Conservation (phyloP, 164 flowering plant genomes). For the Vitis rupestris region DNA sequence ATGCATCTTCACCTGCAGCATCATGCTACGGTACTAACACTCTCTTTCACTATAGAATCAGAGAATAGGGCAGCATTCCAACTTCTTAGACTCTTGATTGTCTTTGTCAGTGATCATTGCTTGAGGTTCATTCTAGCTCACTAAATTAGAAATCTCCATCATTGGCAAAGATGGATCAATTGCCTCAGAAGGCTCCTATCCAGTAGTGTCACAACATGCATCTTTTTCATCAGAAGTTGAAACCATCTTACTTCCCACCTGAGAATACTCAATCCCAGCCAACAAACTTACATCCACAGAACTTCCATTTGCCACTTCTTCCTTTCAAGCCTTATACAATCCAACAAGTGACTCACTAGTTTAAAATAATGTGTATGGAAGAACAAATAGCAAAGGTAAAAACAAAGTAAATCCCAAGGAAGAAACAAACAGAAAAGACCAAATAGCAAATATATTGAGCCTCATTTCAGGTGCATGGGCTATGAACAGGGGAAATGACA, state of each 20-base stretch:
- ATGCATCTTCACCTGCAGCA: conserved; percentile 91
- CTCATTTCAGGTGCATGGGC: too few species aligned
- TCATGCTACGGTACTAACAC: conserved; percentile 17
- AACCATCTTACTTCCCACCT: neutral
- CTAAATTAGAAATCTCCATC: conserved; percentile 5
- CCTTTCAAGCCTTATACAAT: too few species aligned
- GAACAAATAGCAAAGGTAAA: too few species aligned
- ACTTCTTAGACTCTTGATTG: conserved; percentile 17
- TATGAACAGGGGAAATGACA: too few species aligned
- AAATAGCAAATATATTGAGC: too few species aligned
- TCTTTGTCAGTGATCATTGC: conserved; percentile 10
- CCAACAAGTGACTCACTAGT: too few species aligned
- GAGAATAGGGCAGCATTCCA: conserved; percentile 8
- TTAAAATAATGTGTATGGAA: too few species aligned
- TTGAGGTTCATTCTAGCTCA: conserved; percentile 16
- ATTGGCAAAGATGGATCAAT: conserved; percentile 7
- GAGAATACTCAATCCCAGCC: conserved; percentile 5
- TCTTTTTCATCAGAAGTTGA: conserved; percentile 10
- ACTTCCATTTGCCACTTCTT: neutral
- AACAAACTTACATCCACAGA: conserved; percentile 12
- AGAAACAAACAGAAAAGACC: too few species aligned
- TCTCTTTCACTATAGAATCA: conserved; percentile 17
- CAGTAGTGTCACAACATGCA: conserved; percentile 9
- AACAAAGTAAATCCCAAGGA: too few species aligned
- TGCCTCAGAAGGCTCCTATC: neutral